These are phyloP conservation scores for Tolypocladium tropicale DNA, from an alignment of 2,329 filamentous ascomycete genomes.

Conservation along the genomic window DNA sequence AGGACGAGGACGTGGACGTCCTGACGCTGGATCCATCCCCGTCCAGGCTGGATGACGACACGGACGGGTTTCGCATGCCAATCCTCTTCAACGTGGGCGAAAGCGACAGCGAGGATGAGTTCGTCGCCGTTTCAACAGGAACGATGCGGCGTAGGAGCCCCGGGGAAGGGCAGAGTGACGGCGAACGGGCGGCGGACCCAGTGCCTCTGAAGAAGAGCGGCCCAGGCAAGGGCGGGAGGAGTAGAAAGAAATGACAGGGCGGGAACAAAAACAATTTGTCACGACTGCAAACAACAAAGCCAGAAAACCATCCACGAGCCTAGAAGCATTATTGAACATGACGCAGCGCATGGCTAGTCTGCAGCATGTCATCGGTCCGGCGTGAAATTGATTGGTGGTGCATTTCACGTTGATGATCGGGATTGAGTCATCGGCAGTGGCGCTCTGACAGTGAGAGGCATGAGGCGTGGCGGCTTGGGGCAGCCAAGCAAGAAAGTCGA, in stretches of 20 bases:
- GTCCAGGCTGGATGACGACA: conserved; percentile 48
- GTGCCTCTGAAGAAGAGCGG: conserved; percentile 27
- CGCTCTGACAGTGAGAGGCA: not conserved
- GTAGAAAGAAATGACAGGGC: conserved; percentile 26
- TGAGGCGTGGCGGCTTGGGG: not conserved
- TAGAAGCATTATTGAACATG: not conserved
- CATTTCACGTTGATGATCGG: not conserved
- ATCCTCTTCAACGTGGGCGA: conserved; percentile 88
- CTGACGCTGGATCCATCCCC: conserved; percentile 61
- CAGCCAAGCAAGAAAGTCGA: not conserved
- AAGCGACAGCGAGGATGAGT: conserved; percentile 92
- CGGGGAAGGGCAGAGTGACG: conserved; percentile 57
- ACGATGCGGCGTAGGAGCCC: conserved; percentile 83
- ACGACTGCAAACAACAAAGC: not conserved
- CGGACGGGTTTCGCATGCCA: conserved; percentile 74
- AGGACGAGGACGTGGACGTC: conserved; percentile 91
- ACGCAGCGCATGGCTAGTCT: not conserved
- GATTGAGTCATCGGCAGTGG: not conserved
- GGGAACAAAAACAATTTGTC: not conserved
- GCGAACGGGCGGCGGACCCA: conserved; percentile 38
- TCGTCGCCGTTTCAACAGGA: conserved; percentile 56
- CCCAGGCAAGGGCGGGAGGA: conserved; percentile 24
- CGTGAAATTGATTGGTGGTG: not conserved
- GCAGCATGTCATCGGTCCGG: not conserved
- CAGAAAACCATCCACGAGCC: not conserved